Percentiles rank a stretch among this genome's conserved stretches.
Conservation (phyloP, 129 eudicot genomes). For the Tanacetum coccineum region DNA sequence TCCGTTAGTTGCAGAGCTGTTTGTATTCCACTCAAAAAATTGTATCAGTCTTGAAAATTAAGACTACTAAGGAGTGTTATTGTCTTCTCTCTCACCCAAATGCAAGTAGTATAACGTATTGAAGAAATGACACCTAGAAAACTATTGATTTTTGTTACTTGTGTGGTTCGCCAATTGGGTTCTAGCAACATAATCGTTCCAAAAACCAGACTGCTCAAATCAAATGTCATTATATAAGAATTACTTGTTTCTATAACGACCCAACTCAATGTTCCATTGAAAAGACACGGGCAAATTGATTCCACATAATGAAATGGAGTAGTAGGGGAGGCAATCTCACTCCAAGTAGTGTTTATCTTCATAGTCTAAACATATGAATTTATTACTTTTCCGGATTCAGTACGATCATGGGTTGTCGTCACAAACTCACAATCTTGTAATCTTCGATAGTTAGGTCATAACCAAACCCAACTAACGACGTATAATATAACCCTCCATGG, state of each 20-base stretch:
- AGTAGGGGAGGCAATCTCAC: background rate
- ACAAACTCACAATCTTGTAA: conserved; percentile 14
- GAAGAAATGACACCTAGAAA: background rate
- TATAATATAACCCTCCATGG: background rate
- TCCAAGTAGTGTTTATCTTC: background rate
- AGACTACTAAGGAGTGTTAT: background rate
- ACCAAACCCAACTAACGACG: background rate
- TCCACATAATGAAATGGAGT: background rate
- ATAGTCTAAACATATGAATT: background rate
- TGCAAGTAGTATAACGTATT: background rate
- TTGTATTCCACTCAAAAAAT: background rate
- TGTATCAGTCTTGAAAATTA: background rate
- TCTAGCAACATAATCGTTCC: background rate
- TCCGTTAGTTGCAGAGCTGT: background rate
- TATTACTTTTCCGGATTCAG: background rate
- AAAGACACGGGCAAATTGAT: background rate
- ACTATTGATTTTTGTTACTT: background rate
- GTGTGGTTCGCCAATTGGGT: background rate
- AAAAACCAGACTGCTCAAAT: conserved; percentile 1
- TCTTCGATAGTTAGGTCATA: conserved; percentile 4
- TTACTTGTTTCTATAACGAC: background rate
- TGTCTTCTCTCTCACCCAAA: conserved; percentile 6
- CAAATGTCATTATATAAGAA: background rate
- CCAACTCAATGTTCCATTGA: conserved; percentile 7
- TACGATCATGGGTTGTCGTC: background rate